A percentile compares a stretch with the other conserved stretches of the same genome.
Evolutionary conservation across 139 green algal species (phyloP).

Genomic region (Mesotaenium endlicherianum): DNA sequence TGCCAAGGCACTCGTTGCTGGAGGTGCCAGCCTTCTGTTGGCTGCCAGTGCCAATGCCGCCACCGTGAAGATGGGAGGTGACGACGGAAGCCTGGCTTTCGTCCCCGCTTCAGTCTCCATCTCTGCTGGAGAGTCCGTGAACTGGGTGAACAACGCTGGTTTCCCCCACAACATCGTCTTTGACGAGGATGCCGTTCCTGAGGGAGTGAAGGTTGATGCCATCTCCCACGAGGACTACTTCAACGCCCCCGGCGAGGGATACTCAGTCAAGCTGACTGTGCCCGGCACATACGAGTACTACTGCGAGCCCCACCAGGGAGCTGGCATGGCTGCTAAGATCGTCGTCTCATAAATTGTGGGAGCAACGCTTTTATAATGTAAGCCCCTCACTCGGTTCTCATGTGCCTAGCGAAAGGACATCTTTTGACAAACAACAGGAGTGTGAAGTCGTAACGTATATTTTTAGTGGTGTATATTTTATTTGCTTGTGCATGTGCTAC

Average conservation of each 20-base stretch:
- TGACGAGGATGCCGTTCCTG: constrained; percentile 85
- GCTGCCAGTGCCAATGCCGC: constrained; percentile 70
- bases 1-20: constrained; percentile 60
- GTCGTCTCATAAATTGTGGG: no score
- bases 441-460: no score
- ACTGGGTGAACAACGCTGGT: constrained; percentile 64
- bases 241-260: constrained; percentile 85
- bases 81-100: constrained; percentile 74
- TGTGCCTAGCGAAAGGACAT: no score
- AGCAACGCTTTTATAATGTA: no score
- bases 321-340: constrained; percentile 85
- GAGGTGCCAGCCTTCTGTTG: constrained; percentile 68
- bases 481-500: no score
- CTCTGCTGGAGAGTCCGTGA: constrained; percentile 76
- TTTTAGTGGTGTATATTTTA: no score
- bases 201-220: constrained; percentile 78
- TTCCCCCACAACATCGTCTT: constrained; percentile 90
- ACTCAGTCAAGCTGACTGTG: constrained; percentile 69
- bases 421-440: no score
- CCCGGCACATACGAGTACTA: constrained; percentile 85
- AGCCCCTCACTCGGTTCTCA: no score
- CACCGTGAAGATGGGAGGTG: constrained; percentile 78
- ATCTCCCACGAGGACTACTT: constrained; percentile 86
- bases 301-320: constrained; percentile 94
- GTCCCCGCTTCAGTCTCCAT: constrained; percentile 63